Base-by-base conservation (phyloP, 176 grass and related monocot genomes). In the Rhynchospora pubera region DNA sequence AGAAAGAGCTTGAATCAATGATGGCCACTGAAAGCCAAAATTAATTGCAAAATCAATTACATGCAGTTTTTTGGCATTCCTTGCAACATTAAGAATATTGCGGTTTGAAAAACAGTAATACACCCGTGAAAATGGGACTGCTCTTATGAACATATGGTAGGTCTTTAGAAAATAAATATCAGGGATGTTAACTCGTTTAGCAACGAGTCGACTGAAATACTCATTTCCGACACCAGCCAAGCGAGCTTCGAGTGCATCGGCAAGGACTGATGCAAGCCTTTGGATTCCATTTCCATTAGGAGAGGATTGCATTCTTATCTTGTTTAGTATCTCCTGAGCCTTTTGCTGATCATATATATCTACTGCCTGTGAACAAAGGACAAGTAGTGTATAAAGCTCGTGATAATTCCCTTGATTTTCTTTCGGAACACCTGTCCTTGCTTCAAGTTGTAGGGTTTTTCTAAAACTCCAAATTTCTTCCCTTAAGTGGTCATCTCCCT, bases 41-140 rank as follows among this genome's bases (percentile, higher is more conserved):
- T 13, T 85, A 52, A 95, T 90, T 9, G 90, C 90, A 52, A 95
- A 86, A 85, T 95, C 90, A 21, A 95, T 89, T 39, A 95, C 86
- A 62, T 95, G 93, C 23, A 92, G 65, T 65, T 42, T 85, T n/a
- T 69, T 26, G 13, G 85, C 84, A 79, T 75, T 85, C 32, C 85
- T 85, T 57, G 88, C 66, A 6, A 65, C 72, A 62, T 90, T 84
- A 62, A 90, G 55, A 57, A 95, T 92, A 15, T 84, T 92, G 42
- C 79, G 89, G 66, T 92, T 90, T 1, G 90, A 72, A 56, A 95
- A 92, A 82, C 79, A 88, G 13, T 85, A 69, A 32, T 81, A 55
- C 47, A 91, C 82, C 60, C 81, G 82, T 69, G 89, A 11, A 83
- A 85, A 95, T 62, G 93, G 93, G 39, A 21, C 75, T 80, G 65